Conservation (phyloP, 2,329 filamentous ascomycete species). For the Talaromyces islandicus region DNA sequence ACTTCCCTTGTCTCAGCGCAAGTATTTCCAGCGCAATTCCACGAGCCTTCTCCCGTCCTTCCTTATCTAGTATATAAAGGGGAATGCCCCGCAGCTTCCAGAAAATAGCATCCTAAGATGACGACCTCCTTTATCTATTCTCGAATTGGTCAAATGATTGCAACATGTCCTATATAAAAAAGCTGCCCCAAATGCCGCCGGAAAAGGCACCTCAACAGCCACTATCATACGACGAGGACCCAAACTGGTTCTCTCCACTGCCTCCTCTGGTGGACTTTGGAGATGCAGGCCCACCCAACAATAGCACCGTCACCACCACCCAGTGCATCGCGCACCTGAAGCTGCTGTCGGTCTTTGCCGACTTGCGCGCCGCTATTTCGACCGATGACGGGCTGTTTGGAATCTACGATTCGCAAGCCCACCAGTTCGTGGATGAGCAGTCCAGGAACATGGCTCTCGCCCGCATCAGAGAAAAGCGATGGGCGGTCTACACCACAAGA, state of each 20-base stretch:
- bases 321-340: conserved; percentile 69
- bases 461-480: conserved; percentile 63
- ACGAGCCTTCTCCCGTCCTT: no score
- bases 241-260: not conserved
- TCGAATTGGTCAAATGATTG: not conserved
- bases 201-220: not conserved
- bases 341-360: conserved; percentile 62
- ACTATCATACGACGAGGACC: conserved; percentile 15
- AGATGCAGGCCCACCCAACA: conserved; percentile 7
- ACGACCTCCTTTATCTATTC: not conserved
- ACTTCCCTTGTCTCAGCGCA: no score
- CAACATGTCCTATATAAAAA: not conserved
- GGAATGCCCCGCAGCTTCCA: not conserved
- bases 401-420: conserved; percentile 47
- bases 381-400: conserved; percentile 63
- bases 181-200: not conserved
- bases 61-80: not conserved
- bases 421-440: conserved; percentile 30
- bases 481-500: conserved; percentile 63
- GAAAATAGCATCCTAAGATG: not conserved
- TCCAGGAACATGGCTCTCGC: conserved; percentile 41
- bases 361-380: conserved; percentile 61
- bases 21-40: no score
- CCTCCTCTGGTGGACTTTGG: conserved; percentile 23
- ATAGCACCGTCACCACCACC: conserved; percentile 35